Percentiles rank a stretch among this genome's conserved stretches.
phyloP scores from a whole-genome alignment of 164 flowering plant genomes.

The Hamamelis virginiana region DNA sequence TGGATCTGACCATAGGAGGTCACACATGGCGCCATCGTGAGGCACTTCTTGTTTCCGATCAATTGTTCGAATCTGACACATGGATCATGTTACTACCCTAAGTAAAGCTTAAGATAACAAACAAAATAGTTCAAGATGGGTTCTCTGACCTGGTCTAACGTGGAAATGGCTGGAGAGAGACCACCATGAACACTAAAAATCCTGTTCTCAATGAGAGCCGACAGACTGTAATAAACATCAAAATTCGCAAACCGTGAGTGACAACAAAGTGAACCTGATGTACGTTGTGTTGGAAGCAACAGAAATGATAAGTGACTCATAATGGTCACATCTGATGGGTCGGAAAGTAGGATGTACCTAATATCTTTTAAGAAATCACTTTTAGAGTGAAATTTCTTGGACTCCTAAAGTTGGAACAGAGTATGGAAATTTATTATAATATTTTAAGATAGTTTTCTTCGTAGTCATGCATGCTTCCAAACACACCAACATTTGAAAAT shows the following conservation, averaged over 20 bases:
- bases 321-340: neutral
- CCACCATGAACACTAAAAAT: conserved; percentile 98
- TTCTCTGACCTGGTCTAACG: conserved; percentile 82
- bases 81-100: conserved; percentile 14
- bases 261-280: neutral
- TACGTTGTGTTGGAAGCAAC: neutral
- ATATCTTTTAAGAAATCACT: too few relatives aligned
- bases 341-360: too few relatives aligned
- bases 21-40: conserved; percentile 99
- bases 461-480: neutral
- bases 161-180: conserved; percentile 91
- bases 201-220: conserved; percentile 96
- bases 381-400: neutral
- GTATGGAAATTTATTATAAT: neutral
- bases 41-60: conserved; percentile 99
- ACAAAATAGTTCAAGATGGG: neutral
- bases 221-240: conserved; percentile 53
- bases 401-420: neutral
- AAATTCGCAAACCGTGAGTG: neutral
- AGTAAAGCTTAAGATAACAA: neutral
- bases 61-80: conserved; percentile 81
- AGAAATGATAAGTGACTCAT: neutral
- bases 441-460: neutral
- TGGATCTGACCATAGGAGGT: conserved; percentile 98
- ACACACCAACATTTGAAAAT: neutral